These are phyloP conservation scores for Schizosaccharomyces lindneri DNA, from an alignment of 805 yeast species.

Conservation along the genomic window DNA sequence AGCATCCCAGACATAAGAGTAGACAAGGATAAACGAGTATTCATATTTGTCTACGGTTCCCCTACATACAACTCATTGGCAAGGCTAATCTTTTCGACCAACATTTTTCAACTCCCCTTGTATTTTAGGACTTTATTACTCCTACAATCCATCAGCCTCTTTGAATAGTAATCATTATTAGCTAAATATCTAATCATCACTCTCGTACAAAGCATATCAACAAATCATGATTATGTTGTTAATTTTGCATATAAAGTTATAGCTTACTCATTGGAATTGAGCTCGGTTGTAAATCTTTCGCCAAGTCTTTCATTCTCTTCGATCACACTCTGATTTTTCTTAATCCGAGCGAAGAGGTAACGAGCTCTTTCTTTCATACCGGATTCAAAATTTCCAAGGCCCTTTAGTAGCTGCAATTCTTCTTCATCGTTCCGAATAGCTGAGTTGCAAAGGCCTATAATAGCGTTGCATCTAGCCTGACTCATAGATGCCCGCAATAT, in stretches of 20 bases:
- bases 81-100: too few relatives aligned
- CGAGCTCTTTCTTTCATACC: background rate
- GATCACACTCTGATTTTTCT: background rate
- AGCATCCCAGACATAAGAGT: slow-evolving; percentile 66
- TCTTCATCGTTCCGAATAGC: background rate
- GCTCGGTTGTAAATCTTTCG: background rate
- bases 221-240: too few relatives aligned
- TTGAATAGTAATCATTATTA: too few relatives aligned
- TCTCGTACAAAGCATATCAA: too few relatives aligned
- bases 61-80: background rate
- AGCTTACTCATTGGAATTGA: background rate
- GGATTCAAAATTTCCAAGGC: background rate
- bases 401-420: background rate
- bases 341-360: background rate
- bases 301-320: background rate
- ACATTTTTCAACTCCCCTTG: too few relatives aligned
- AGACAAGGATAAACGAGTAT: slow-evolving; percentile 21
- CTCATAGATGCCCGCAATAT: slow-evolving; percentile 37
- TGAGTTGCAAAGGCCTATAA: background rate
- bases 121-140: too few relatives aligned
- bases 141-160: too few relatives aligned
- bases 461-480: slow-evolving; percentile 11
- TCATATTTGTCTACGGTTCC: background rate
- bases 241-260: too few relatives aligned
- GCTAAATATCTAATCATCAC: too few relatives aligned